Percentiles rank a stretch among this genome's conserved stretches.
Evolutionary conservation across 768 basidiomycete species (phyloP).

Genomic region (Lactifluus subvellereus): DNA sequence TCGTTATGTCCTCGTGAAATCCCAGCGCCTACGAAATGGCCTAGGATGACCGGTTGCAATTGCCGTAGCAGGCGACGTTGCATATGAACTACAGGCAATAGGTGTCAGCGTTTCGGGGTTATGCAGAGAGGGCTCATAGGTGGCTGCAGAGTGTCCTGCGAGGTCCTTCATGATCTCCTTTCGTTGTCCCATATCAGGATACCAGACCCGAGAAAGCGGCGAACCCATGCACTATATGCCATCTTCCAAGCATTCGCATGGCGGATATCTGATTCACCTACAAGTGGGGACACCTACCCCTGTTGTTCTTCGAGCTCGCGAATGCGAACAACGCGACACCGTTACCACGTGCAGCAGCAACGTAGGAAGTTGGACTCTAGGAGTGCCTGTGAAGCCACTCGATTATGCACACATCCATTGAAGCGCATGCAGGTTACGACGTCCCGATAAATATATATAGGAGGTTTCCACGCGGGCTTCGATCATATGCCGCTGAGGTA

Average conservation of each 20-base stretch:
- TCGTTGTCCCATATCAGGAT: neutral
- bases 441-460: too few species aligned
- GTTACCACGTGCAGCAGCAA: too few species aligned
- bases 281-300: too few species aligned
- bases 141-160: constrained; percentile 43
- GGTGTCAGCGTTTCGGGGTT: neutral
- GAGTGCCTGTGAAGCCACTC: constrained; percentile 28
- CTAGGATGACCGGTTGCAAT: too few species aligned
- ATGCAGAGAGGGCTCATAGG: constrained; percentile 31
- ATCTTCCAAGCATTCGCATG: too few species aligned
- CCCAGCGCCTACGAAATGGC: constrained; percentile 36
- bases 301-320: neutral
- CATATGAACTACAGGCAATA: constrained; percentile 40
- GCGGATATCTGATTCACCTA: too few species aligned
- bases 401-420: constrained; percentile 51
- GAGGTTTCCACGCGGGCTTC: too few species aligned
- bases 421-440: constrained; percentile 33
- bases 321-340: constrained; percentile 33
- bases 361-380: too few species aligned
- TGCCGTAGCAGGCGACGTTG: too few species aligned
- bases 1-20: constrained; percentile 41
- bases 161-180: constrained; percentile 45
- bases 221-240: constrained; percentile 31
- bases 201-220: neutral
- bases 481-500: too few species aligned